Evolutionary conservation across 2,329 filamentous ascomycete genomes (phyloP), one percentile per base, ranked within the genome.

Genomic region (Monilinia laxa): DNA sequence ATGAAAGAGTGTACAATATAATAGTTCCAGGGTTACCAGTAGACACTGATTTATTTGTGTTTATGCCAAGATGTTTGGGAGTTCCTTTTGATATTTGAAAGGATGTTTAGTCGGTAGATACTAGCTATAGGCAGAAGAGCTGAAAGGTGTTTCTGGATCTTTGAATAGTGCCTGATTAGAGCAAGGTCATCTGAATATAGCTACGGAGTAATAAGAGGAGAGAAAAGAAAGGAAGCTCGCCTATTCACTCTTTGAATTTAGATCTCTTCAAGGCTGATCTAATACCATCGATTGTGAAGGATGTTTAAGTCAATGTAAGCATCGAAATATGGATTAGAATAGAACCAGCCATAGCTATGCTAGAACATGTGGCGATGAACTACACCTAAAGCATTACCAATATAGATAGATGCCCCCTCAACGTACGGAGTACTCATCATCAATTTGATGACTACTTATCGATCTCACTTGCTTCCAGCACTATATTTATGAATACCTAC

Each of bases 141-240:
- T 59, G 57, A 59, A 59, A 59, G 12, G 28, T 35, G 35, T 35
- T 59, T 59, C 42, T 45, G 57, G 11, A 35, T 35, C 42, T n/a
- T n/a, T 49, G 11, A 59, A 59, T 47, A 42, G 40, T 59, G 42
- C 57, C 57, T 59, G 42, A 59, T 49, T 25, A 49, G 4, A 49
- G 20, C 20, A 12, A 49, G 57, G 57, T 35, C 57, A 59, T 59
- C 57, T 59, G 57, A 49, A 47, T 59, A 31, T 31, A 28, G 3
- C 28, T 28, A 49, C 23, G 49, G 20, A 35, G 28, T 35, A 35
- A 35, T 6, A 35, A 56, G 18, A 16, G 12, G 40, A 42, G 28
- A 42, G 57, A 49, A 18, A 2, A 59, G 12, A 2, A n/a, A 12
- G 18, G 42, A 23, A 49, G 57, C 11, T 31, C 4, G 20, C 35